A percentile compares a stretch with the other conserved stretches of the same genome.
These are phyloP conservation scores for Senna tora DNA, from an alignment of 306 rosid genomes.

Conservation along the genomic window DNA sequence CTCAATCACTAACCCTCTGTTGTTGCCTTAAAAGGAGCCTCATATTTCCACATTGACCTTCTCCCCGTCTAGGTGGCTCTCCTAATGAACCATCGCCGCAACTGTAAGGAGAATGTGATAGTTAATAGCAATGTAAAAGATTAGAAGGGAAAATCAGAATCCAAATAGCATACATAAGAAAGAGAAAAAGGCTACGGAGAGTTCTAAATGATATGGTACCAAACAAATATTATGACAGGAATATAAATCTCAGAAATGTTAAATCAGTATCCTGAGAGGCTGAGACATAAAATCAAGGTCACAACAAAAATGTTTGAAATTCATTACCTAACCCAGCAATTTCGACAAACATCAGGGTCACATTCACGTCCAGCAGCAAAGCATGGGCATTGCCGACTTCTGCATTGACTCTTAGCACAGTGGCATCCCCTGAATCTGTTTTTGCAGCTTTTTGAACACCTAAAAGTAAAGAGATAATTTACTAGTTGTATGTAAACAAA, in stretches of 20 bases:
- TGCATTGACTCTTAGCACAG: slow-evolving; percentile 97
- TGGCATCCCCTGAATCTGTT: slow-evolving; percentile 97
- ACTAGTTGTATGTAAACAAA: slow-evolving; percentile 26
- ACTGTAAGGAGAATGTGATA: slow-evolving; percentile 50
- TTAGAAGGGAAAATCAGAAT: slow-evolving; percentile 18
- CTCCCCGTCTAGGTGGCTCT: slow-evolving; percentile 89
- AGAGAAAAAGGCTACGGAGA: background rate
- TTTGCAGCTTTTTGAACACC: slow-evolving; percentile 99
- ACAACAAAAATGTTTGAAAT: slow-evolving; percentile 20
- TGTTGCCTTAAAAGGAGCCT: slow-evolving; percentile 95
- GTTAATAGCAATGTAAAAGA: slow-evolving; percentile 23
- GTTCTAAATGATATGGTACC: background rate
- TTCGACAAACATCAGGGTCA: slow-evolving; percentile 97
- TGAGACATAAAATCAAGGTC: slow-evolving; percentile 28
- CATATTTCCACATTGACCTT: slow-evolving; percentile 98
- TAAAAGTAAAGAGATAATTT: slow-evolving; percentile 37
- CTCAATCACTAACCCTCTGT: slow-evolving; percentile 74
- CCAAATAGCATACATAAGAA: slow-evolving; percentile 20
- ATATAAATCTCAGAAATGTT: slow-evolving; percentile 25
- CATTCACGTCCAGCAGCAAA: slow-evolving; percentile 99
- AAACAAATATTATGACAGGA: slow-evolving; percentile 11
- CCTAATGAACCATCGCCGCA: slow-evolving; percentile 90
- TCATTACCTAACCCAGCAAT: slow-evolving; percentile 95
- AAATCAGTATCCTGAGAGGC: slow-evolving; percentile 14
- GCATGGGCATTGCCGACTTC: slow-evolving; percentile 99